A percentile compares a stretch with the other conserved stretches of the same genome.
These are phyloP conservation scores for Coniochaeta prunicola DNA, from an alignment of 2,329 filamentous ascomycete species.

Conservation along the genomic window DNA sequence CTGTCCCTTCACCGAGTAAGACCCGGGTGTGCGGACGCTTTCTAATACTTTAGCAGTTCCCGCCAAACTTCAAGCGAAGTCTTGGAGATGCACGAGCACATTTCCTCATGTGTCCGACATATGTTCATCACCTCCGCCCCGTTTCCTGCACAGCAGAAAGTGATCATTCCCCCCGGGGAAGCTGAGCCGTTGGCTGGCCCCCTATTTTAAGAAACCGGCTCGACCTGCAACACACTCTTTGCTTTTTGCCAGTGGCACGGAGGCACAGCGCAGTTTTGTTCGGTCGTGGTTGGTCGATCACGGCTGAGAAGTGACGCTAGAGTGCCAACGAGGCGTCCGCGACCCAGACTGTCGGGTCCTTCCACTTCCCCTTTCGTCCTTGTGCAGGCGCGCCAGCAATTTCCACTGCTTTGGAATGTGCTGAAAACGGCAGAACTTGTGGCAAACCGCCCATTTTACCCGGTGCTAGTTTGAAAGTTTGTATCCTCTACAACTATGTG, in stretches of 20 bases:
- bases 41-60: neutral
- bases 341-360: neutral
- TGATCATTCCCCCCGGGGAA: neutral
- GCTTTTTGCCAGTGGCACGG: neutral
- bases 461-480: neutral
- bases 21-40: neutral
- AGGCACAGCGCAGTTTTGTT: neutral
- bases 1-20: neutral
- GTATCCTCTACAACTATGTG: neutral
- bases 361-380: neutral
- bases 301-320: neutral
- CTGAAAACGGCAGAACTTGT: neutral
- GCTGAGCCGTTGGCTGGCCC: too few species aligned
- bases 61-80: neutral
- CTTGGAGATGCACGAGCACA: neutral
- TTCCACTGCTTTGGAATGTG: neutral
- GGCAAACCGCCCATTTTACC: neutral
- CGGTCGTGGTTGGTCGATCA: neutral
- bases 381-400: neutral
- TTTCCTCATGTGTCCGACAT: neutral
- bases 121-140: neutral
- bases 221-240: neutral
- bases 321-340: neutral
- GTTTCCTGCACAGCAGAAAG: neutral
- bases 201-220: neutral